Conservation (phyloP, 352 stramenopile genomes). For the Achlya hypogyna region DNA sequence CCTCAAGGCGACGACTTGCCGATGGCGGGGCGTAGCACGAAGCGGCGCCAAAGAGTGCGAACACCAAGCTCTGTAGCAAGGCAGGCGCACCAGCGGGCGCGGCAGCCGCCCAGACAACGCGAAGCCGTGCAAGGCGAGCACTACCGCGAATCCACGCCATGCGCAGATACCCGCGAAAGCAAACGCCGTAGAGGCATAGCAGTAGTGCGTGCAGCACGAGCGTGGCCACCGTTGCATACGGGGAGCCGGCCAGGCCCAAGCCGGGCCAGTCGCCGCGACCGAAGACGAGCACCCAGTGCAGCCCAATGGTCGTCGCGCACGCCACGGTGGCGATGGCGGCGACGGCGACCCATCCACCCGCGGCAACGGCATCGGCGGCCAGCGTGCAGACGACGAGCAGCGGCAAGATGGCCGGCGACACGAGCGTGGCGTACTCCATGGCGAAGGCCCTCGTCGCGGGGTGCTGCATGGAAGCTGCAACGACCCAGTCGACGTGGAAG, state of each 20-base stretch:
- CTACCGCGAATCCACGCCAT: neutral
- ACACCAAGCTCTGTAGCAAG: neutral
- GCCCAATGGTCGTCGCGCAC: neutral
- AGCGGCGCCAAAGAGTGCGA: neutral
- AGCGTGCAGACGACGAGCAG: too few relatives aligned
- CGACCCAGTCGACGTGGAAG: neutral
- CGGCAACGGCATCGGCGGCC: too few relatives aligned
- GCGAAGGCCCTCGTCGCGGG: neutral
- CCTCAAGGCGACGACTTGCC: neutral
- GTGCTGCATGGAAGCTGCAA: neutral
- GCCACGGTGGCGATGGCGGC: neutral
- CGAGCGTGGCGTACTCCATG: neutral
- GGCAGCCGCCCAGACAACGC: neutral
- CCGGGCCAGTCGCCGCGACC: constrained; percentile 35
- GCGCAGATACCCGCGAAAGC: neutral
- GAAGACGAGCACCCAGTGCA: constrained; percentile 11
- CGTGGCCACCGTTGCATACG: constrained; percentile 41
- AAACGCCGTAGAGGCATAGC: neutral
- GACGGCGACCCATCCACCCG: too few relatives aligned
- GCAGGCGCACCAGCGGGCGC: neutral
- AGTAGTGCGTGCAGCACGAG: neutral
- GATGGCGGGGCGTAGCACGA: neutral
- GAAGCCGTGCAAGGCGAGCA: neutral
- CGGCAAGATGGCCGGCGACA: neutral
- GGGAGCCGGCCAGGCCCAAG: constrained; percentile 67